Conservation (phyloP, 306 rosid species). For the Ammopiptanthus mongolicus region DNA sequence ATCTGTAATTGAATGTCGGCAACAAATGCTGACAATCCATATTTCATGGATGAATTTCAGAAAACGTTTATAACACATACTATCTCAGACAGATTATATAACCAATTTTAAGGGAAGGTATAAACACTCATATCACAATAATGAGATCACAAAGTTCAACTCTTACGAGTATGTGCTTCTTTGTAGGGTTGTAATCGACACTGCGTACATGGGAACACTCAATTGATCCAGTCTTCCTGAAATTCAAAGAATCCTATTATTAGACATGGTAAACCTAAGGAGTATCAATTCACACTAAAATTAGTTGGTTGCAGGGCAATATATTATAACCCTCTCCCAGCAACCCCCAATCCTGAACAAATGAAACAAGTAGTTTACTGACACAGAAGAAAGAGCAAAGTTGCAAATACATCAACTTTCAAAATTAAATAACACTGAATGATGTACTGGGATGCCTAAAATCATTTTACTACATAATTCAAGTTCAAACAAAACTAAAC, state of each 20-base stretch:
- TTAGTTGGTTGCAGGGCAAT: background rate
- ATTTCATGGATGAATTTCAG: background rate
- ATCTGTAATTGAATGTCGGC: background rate
- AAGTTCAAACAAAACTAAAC: background rate
- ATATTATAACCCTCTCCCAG: background rate
- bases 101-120: background rate
- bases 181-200: conserved; percentile 71
- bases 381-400: background rate
- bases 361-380: background rate
- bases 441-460: background rate
- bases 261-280: conserved; percentile 20
- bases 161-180: conserved; percentile 79
- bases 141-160: conserved; percentile 8
- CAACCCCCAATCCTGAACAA: conserved; percentile 1
- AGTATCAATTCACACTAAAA: conserved; percentile 1
- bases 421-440: background rate
- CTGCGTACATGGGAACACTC: conserved; percentile 78
- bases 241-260: conserved; percentile 25
- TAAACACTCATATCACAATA: background rate
- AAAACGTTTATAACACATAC: background rate
- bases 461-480: conserved; percentile 16
- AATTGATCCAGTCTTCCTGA: conserved; percentile 78
- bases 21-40: background rate
- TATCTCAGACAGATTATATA: background rate
- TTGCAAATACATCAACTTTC: background rate